Conservation (phyloP, 495 filamentous ascomycete genomes). For the Penicillium subrubescens region DNA sequence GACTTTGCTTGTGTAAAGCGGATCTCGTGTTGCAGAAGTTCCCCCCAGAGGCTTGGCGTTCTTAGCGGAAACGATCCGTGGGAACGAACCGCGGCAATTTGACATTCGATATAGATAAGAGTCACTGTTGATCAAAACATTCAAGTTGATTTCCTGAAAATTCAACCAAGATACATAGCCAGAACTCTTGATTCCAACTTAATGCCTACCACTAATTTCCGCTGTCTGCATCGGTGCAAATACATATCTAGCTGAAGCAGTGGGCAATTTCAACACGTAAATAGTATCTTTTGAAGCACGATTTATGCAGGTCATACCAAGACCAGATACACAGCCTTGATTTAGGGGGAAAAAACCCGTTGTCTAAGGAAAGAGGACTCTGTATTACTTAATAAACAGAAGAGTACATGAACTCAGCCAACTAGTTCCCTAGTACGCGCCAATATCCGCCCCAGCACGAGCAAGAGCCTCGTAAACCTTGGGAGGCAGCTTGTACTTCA, state of each 20-base stretch:
- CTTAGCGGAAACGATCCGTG: constrained; percentile 6
- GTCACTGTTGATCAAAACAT: not conserved
- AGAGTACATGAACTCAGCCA: not conserved
- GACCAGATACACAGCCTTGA: not conserved
- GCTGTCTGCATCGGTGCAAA: not conserved
- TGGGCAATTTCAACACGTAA: too few relatives aligned
- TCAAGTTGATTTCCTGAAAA: not conserved
- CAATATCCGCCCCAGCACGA: constrained; percentile 70
- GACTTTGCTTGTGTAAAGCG: not conserved
- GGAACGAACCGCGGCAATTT: not conserved
- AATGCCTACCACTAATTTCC: not conserved
- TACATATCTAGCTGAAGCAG: not conserved
- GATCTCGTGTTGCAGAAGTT: constrained; percentile 2
- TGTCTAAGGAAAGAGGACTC: not conserved
- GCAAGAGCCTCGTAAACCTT: constrained; percentile 81
- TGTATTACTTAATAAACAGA: not conserved
- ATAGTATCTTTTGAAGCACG: not conserved
- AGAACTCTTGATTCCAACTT: not conserved
- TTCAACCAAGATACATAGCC: not conserved
- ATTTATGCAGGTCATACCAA: not conserved
- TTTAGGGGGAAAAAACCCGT: too few relatives aligned
- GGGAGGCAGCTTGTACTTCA: constrained; percentile 81
- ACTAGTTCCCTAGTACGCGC: constrained; percentile 47
- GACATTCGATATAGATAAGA: not conserved
- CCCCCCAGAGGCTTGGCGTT: constrained; percentile 16